phyloP scores from a whole-genome alignment of 345 rosid genomes.

The Corchorus olitorius region DNA sequence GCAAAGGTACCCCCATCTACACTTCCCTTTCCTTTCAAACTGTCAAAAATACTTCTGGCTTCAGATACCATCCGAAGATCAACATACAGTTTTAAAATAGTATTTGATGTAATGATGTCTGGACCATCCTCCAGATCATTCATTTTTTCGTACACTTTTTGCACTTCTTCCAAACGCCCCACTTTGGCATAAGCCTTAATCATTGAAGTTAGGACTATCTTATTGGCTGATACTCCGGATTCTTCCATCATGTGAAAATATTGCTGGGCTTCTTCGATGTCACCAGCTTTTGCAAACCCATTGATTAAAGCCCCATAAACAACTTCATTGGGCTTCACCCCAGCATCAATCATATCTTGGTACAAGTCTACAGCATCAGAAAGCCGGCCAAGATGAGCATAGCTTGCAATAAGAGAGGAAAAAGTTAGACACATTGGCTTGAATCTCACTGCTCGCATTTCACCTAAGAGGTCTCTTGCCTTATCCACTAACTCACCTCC shows the following conservation, averaged over 20 bases:
- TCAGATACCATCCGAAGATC: constrained; percentile 78
- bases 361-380: constrained; percentile 59
- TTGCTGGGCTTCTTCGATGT: constrained; percentile 66
- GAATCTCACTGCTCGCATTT: constrained; percentile 69
- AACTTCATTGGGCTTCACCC: constrained; percentile 78
- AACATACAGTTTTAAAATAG: constrained; percentile 75
- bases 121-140: constrained; percentile 65
- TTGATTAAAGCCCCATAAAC: constrained; percentile 82
- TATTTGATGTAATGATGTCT: constrained; percentile 74
- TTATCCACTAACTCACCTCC: constrained; percentile 71
- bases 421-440: constrained; percentile 66
- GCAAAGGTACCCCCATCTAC: constrained; percentile 77
- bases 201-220: constrained; percentile 74
- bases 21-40: constrained; percentile 52
- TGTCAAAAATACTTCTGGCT: constrained; percentile 62
- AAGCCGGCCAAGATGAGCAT: constrained; percentile 66
- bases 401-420: constrained; percentile 71
- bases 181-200: constrained; percentile 84
- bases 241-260: constrained; percentile 70
- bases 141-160: constrained; percentile 62
- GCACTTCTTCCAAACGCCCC: constrained; percentile 74
- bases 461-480: constrained; percentile 64
- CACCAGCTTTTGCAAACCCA: constrained; percentile 77
- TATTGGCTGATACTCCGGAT: constrained; percentile 57
- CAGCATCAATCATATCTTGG: constrained; percentile 56